Percentiles rank a stretch among this genome's conserved stretches.
phyloP scores from a whole-genome alignment of 2,329 filamentous ascomycete genomes.

The Trichoderma sp. region DNA sequence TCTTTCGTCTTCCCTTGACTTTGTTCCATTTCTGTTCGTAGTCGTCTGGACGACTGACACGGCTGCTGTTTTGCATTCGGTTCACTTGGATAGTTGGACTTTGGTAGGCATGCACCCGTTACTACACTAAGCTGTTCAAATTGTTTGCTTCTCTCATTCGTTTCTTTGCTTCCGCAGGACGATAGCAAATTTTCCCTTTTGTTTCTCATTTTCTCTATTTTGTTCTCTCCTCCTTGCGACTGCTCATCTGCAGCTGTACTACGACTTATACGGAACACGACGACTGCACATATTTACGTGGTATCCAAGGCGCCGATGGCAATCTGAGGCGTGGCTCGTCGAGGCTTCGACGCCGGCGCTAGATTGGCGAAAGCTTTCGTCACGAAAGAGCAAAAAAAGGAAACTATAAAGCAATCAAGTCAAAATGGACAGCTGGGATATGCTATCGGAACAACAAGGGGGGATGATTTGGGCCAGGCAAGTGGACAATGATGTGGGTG shows the following conservation, averaged over 20 bases:
- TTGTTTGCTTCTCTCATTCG: neutral
- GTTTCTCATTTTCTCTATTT: neutral
- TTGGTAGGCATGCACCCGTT: neutral
- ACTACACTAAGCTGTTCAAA: neutral
- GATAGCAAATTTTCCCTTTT: neutral
- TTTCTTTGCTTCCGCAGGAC: conserved; percentile 13
- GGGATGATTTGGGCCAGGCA: conserved; percentile 23
- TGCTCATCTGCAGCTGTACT: neutral
- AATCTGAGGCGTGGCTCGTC: conserved; percentile 3
- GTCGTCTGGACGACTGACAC: conserved; percentile 18
- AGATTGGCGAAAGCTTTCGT: neutral
- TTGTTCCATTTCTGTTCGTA: neutral
- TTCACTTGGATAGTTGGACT: neutral
- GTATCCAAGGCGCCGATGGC: conserved; percentile 10
- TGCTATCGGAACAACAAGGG: conserved; percentile 17
- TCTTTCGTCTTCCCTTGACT: neutral
- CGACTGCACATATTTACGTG: neutral
- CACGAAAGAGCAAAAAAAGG: neutral
- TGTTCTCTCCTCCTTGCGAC: neutral
- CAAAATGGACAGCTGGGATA: conserved; percentile 5
- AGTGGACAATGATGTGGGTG: conserved; percentile 11
- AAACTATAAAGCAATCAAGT: conserved; percentile 13
- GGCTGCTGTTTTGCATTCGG: neutral
- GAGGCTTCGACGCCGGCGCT: conserved; percentile 7
- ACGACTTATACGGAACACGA: neutral